Evolutionary conservation across 192 early-diverging fungal genomes (phyloP).

Genomic region (Coemansia sp.): DNA sequence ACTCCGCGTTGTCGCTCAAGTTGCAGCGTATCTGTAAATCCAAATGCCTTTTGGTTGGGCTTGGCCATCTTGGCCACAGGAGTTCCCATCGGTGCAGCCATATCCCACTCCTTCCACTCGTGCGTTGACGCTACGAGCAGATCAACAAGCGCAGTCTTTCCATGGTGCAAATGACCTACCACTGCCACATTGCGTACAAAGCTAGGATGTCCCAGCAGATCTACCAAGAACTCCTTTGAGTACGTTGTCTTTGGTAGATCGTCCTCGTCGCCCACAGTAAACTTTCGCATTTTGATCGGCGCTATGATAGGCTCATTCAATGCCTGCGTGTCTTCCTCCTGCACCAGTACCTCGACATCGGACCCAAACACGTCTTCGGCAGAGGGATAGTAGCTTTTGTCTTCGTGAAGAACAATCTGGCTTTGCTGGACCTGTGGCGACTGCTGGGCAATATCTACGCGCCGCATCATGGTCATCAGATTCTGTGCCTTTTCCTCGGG

Average conservation of each 20-base stretch:
- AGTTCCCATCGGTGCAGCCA: slow-evolving; percentile 32
- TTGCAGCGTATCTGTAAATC: slow-evolving; percentile 83
- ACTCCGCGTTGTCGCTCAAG: slow-evolving; percentile 88
- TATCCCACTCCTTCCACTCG: slow-evolving; percentile 59
- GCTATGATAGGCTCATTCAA: slow-evolving; percentile 93
- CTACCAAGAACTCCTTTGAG: slow-evolving; percentile 89
- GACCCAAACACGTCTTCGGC: slow-evolving; percentile 95
- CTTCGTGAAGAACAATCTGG: slow-evolving; percentile 94
- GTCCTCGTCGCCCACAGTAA: slow-evolving; percentile 80
- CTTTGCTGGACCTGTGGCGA: slow-evolving; percentile 4
- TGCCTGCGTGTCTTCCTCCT: slow-evolving; percentile 98
- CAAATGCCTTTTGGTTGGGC: slow-evolving; percentile 36
- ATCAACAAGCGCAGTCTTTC: slow-evolving; percentile 94
- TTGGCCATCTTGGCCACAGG: slow-evolving; percentile 33
- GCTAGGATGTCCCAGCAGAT: slow-evolving; percentile 77
- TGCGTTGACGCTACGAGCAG: slow-evolving; percentile 91
- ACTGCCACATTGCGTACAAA: slow-evolving; percentile 88
- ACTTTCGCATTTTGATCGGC: slow-evolving; percentile 85
- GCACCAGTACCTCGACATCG: slow-evolving; percentile 93
- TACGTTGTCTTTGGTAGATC: slow-evolving; percentile 78
- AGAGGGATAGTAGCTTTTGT: slow-evolving; percentile 98
- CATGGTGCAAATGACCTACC: slow-evolving; percentile 96
- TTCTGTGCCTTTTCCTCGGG: slow-evolving; percentile 30
- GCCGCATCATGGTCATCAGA: slow-evolving; percentile 33
- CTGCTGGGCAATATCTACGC: slow-evolving; percentile 45